Evolutionary conservation across 371 early-diverging fungal genomes (phyloP).

Genomic region (Mortierella polycephala): DNA sequence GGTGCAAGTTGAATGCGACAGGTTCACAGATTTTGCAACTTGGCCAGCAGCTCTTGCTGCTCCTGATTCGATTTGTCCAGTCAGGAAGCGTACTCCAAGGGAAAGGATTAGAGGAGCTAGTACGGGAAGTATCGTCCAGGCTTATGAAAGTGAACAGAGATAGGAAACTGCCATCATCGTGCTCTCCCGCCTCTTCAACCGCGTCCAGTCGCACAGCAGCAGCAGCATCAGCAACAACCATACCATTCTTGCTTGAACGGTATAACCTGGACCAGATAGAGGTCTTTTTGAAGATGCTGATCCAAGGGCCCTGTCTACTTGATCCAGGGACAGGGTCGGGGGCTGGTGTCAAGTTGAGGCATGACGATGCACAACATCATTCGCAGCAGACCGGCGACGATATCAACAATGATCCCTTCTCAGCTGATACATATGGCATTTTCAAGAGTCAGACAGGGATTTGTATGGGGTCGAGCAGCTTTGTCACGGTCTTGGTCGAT

Average conservation of each 20-base stretch:
- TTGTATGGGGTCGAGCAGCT: conserved; percentile 32
- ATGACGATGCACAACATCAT: neutral
- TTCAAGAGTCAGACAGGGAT: conserved; percentile 31
- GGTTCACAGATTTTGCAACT: conserved; percentile 42
- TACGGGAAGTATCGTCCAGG: conserved; percentile 23
- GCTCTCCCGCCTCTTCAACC: no score
- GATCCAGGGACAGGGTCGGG: conserved; percentile 42
- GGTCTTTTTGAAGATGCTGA: conserved; percentile 33
- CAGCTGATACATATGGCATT: conserved; percentile 10
- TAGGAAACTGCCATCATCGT: conserved; percentile 6
- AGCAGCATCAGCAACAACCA: neutral
- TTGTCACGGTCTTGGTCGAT: conserved; percentile 39
- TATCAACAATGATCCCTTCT: neutral
- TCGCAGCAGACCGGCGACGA: neutral
- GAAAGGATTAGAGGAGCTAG: conserved; percentile 37
- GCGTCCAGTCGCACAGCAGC: neutral
- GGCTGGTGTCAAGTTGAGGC: conserved; percentile 17
- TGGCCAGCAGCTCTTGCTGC: conserved; percentile 32
- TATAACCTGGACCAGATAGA: conserved; percentile 36
- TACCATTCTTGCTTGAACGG: conserved; percentile 20
- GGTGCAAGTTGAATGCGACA: conserved; percentile 14
- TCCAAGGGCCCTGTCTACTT: conserved; percentile 37
- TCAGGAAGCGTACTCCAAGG: conserved; percentile 21
- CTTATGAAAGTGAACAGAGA: conserved; percentile 36
- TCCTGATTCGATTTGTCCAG: conserved; percentile 32